phyloP scores from a whole-genome alignment of 805 yeast genomes.

The Nakazawaea wyomingensis region DNA sequence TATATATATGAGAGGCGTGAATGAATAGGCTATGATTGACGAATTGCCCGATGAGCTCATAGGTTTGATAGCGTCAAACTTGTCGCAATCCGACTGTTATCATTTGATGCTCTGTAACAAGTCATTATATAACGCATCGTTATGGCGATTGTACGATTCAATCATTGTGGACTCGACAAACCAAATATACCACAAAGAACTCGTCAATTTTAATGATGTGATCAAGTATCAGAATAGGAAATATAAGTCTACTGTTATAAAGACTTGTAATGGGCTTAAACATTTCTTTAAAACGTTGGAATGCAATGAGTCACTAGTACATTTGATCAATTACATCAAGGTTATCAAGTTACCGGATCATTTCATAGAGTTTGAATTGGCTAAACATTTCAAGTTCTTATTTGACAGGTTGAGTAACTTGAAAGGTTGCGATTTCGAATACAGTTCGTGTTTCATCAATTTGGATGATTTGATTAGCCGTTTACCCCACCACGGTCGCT shows the following conservation, averaged over 20 bases:
- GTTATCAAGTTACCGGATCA: conserved; percentile 20
- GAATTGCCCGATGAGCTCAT: conserved; percentile 22
- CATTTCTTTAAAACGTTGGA: conserved; percentile 18
- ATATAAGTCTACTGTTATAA: conserved; percentile 15
- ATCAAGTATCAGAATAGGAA: conserved; percentile 12
- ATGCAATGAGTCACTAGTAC: conserved; percentile 8
- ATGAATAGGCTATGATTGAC: conserved; percentile 20
- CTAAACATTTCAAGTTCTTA: conserved; percentile 14
- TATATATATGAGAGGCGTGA: no score
- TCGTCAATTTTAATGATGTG: conserved; percentile 14
- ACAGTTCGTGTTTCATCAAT: conserved; percentile 18
- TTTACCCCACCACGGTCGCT: conserved; percentile 5
- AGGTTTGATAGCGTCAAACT: conserved; percentile 14
- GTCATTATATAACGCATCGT: conserved; percentile 12
- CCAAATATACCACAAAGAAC: conserved; percentile 20
- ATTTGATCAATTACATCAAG: conserved; percentile 17
- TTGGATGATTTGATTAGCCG: conserved; percentile 9
- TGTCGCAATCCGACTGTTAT: conserved; percentile 22
- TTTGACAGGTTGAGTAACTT: conserved; percentile 15
- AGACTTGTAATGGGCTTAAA: conserved; percentile 20
- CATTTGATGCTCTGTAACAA: conserved; percentile 18
- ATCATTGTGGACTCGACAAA: conserved; percentile 21
- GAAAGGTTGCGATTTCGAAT: conserved; percentile 17
- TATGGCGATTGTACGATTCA: conserved; percentile 19
- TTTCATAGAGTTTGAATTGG: conserved; percentile 19